Percentiles rank a stretch among this genome's conserved stretches.
Conservation (phyloP, 2,329 filamentous ascomycete species). For the Aspergillus brunneoviolaceus region DNA sequence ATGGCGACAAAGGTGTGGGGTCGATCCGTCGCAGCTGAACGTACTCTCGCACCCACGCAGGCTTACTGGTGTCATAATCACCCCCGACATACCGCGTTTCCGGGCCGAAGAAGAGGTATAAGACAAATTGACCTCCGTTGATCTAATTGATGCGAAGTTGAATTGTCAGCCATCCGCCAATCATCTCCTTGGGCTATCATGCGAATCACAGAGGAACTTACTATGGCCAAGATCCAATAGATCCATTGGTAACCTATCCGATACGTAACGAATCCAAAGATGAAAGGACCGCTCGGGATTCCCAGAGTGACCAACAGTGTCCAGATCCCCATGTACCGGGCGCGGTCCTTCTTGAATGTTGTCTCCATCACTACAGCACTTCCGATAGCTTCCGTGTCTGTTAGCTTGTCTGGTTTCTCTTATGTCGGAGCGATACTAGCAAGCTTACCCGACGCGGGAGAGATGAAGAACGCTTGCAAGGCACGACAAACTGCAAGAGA, state of each 20-base stretch:
- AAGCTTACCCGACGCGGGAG: conserved; percentile 45
- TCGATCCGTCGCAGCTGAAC: conserved; percentile 53
- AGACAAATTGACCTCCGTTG: conserved; percentile 57
- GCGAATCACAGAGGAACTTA: conserved; percentile 28
- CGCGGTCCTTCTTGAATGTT: conserved; percentile 57
- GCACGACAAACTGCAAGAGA: conserved; percentile 53
- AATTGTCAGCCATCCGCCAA: conserved; percentile 16
- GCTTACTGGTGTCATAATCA: conserved; percentile 25
- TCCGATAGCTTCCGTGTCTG: conserved; percentile 47
- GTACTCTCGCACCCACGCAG: conserved; percentile 47
- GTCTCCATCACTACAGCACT: conserved; percentile 59
- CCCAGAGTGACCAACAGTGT: conserved; percentile 54
- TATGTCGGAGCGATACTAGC: neutral
- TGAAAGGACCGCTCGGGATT: conserved; percentile 43
- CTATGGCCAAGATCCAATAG: conserved; percentile 59
- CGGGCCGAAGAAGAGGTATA: conserved; percentile 56
- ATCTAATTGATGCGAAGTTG: conserved; percentile 34
- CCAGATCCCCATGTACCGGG: conserved; percentile 58
- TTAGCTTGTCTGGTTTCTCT: conserved; percentile 1
- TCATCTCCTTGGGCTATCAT: neutral
- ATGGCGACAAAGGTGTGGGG: conserved; percentile 47
- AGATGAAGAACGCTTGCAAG: conserved; percentile 58
- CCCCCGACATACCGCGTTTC: conserved; percentile 55
- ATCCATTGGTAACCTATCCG: conserved; percentile 60
- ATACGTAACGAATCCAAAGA: conserved; percentile 49